Evolutionary conservation across 2,329 filamentous ascomycete species (phyloP).

Genomic region (Aspergillus quadricinctus): DNA sequence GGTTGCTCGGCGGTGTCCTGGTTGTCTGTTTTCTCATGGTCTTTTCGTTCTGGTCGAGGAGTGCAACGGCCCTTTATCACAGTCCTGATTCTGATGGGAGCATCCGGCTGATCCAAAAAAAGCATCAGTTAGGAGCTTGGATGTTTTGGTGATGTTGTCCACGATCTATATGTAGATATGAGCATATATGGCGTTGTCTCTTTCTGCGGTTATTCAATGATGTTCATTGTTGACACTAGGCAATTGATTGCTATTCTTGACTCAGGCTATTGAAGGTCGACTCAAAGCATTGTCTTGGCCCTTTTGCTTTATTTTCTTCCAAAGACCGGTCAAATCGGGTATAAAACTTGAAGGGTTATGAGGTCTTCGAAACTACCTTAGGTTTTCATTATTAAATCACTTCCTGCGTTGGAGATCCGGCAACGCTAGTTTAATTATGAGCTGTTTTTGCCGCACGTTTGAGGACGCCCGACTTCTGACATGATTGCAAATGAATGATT

Average conservation of each 20-base stretch:
- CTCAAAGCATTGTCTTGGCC: background rate
- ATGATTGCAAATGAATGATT: background rate
- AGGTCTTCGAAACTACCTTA: background rate
- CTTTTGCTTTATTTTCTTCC: background rate
- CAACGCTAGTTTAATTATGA: background rate
- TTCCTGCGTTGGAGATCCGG: background rate
- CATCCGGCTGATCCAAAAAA: slow-evolving; percentile 17
- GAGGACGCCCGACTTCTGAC: background rate
- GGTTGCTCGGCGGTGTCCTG: slow-evolving; percentile 15
- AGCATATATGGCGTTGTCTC: slow-evolving; percentile 36
- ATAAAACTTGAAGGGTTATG: background rate
- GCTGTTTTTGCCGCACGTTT: background rate
- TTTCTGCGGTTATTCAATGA: slow-evolving; percentile 21
- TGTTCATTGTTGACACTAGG: slow-evolving; percentile 12
- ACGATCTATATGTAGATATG: slow-evolving; percentile 39
- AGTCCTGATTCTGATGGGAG: slow-evolving; percentile 22
- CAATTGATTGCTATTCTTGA: slow-evolving; percentile 17
- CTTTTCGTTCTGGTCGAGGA: slow-evolving; percentile 16
- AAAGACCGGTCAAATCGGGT: background rate
- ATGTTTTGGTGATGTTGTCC: slow-evolving; percentile 30
- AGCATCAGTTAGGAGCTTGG: slow-evolving; percentile 21
- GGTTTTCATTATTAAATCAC: too few relatives aligned
- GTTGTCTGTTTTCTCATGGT: slow-evolving; percentile 6
- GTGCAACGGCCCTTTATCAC: slow-evolving; percentile 24
- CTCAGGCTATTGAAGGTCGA: background rate